Conservation (phyloP, 2,329 filamentous ascomycete species). For the Torrubiellomyces zombiae region DNA sequence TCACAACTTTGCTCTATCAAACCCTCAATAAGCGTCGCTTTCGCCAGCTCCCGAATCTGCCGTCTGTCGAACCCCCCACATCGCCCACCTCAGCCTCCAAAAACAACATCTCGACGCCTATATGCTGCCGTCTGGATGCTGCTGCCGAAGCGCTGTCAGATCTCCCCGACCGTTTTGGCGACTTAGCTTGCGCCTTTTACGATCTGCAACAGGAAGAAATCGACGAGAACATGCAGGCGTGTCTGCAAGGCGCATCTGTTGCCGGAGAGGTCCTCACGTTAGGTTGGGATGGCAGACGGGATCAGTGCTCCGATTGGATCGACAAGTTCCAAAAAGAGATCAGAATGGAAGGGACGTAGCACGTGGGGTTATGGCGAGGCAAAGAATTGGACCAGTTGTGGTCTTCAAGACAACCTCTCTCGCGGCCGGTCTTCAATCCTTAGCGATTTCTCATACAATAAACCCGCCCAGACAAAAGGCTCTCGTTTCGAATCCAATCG, state of each 20-base stretch:
- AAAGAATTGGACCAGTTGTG: neutral
- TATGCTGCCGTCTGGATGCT: constrained; percentile 34
- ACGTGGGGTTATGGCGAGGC: neutral
- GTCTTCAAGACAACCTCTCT: neutral
- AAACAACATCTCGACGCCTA: too few relatives aligned
- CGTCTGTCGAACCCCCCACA: constrained; percentile 13
- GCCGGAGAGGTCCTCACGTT: constrained; percentile 37
- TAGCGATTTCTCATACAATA: too few relatives aligned
- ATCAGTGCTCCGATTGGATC: constrained; percentile 71
- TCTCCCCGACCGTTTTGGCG: constrained; percentile 52
- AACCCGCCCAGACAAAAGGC: too few relatives aligned
- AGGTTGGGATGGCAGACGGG: constrained; percentile 47
- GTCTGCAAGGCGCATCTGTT: constrained; percentile 41
- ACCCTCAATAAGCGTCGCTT: constrained; percentile 54
- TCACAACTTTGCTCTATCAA: constrained; percentile 51
- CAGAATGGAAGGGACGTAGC: constrained; percentile 28
- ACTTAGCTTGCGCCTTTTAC: constrained; percentile 58
- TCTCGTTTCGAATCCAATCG: too few relatives aligned
- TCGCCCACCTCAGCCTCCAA: too few relatives aligned
- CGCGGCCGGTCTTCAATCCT: too few relatives aligned
- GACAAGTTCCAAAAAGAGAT: constrained; percentile 37
- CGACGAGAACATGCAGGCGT: constrained; percentile 38
- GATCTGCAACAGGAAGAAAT: constrained; percentile 43
- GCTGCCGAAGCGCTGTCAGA: constrained; percentile 37
- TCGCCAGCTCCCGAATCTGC: constrained; percentile 36